phyloP scores from a whole-genome alignment of 208 protist species.

The Crithidia sp. region DNA sequence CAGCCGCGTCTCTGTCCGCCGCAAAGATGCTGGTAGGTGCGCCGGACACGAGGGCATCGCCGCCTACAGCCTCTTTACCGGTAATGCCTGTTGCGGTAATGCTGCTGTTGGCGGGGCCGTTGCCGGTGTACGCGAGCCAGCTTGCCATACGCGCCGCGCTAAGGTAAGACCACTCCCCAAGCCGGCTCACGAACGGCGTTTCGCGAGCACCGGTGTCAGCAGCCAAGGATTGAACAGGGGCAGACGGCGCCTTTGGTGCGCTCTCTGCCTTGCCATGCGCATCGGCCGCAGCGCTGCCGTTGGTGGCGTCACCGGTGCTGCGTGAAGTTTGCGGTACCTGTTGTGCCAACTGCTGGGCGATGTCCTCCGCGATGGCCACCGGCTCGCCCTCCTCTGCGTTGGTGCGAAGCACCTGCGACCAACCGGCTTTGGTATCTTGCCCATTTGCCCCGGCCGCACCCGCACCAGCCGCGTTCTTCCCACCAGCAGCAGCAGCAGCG shows the following conservation, averaged over 20 bases:
- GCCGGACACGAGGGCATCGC: no score
- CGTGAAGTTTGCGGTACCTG: not conserved
- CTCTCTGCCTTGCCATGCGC: not conserved
- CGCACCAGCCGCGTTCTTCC: not conserved
- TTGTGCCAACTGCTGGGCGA: constrained; percentile 7
- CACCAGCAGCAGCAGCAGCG: constrained; percentile 5
- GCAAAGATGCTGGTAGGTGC: no score
- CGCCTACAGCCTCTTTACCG: no score
- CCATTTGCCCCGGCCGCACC: not conserved
- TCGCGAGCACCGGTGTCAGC: no score
- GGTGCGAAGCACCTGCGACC: constrained; percentile 19
- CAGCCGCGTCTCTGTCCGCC: no score
- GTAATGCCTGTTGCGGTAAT: no score
- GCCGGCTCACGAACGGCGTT: constrained; percentile 8
- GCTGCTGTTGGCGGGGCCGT: not conserved
- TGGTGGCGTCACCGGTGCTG: not conserved
- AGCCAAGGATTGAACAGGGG: no score
- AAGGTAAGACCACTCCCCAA: constrained; percentile 45
- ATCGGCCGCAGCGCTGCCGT: not conserved
- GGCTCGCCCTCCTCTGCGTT: constrained; percentile 11
- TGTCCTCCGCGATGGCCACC: constrained; percentile 5
- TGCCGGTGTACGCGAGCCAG: not conserved
- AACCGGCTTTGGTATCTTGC: constrained; percentile 16
- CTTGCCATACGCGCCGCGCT: constrained; percentile 29
- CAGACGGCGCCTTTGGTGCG: no score